Evolutionary conservation across 176 grass and related monocot genomes (phyloP), one percentile per base, ranked within the genome.

Genomic region (Oryza officinalis): DNA sequence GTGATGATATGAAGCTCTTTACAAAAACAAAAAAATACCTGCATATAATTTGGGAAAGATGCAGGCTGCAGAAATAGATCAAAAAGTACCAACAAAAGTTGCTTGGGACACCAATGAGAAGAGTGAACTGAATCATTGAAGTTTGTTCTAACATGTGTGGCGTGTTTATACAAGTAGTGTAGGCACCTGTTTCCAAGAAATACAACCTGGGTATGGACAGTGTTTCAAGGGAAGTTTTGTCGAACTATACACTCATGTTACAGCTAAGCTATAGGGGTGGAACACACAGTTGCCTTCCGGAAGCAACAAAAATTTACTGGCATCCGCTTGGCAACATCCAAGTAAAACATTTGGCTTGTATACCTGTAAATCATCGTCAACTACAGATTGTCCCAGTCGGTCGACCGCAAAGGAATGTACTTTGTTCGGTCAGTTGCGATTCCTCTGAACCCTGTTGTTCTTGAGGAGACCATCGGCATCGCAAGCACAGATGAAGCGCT

Each of bases 381-480:
- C 79, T 88, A 90, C 84, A 86, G 94, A 69, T 82, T 82, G 35
- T 70, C 83, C 96, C 89, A 89, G 40, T 93, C 83, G 17, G 89
- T 80, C 40, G 82, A 89, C 72, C 78, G 78, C 84, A 89, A 75
- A 72, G 93, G 89, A 71, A 85, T 86, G 75, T 92, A 94, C 78
- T 98, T 95, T n/a, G 91, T 41, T 77, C 85, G 83, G 26, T 92
- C 91, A 75, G 83, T 91, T 41, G 26, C 45, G 2, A 65, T 72
- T 82, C 84, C 86, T 80, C 91, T 86, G 80, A 95, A 98, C 45
- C 96, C 96, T 22, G 91, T 95, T 81, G 93, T 92, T 79, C 91
- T 91, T 63, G 96, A 98, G 60, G 93, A 95, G 20, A 92, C 89
- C 93, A 96, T 96, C 27, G 96, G 93, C 89, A 98, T 95, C 8